Percentiles rank a stretch among this genome's conserved stretches.
phyloP scores from a whole-genome alignment of 495 filamentous ascomycete species.

The Bathelium albidoporum region DNA sequence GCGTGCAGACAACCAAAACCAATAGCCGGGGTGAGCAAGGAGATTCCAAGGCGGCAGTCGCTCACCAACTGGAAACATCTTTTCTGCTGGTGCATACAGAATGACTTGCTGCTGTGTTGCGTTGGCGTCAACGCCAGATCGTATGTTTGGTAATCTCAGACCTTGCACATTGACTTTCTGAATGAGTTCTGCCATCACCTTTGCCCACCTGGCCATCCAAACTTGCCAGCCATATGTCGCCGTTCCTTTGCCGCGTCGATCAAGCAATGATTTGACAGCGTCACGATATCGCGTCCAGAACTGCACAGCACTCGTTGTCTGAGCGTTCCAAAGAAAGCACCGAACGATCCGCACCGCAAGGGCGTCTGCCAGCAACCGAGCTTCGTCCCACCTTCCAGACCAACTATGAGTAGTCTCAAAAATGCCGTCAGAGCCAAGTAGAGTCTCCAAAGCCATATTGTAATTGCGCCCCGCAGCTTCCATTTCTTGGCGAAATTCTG shows the following conservation, averaged over 20 bases:
- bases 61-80: conserved; percentile 52
- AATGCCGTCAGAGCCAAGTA: conserved; percentile 63
- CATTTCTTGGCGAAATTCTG: conserved; percentile 84
- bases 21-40: conserved; percentile 82
- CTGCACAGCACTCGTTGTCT: conserved; percentile 62
- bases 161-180: conserved; percentile 44
- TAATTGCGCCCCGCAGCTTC: conserved; percentile 74
- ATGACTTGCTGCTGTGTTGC: conserved; percentile 22
- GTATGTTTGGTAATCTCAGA: conserved; percentile 20
- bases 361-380: conserved; percentile 66
- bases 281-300: conserved; percentile 65
- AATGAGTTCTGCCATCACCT: conserved; percentile 71
- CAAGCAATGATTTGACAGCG: conserved; percentile 61
- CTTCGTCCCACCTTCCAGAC: conserved; percentile 79
- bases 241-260: conserved; percentile 72
- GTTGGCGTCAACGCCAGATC: conserved; percentile 5
- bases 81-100: conserved; percentile 60
- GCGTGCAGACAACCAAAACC: conserved; percentile 61
- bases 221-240: conserved; percentile 78
- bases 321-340: conserved; percentile 65
- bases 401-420: conserved; percentile 80
- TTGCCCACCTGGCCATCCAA: conserved; percentile 77
- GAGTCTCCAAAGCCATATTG: conserved; percentile 69
- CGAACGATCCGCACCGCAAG: conserved; percentile 69
- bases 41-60: conserved; percentile 64